Percentiles rank a stretch among this genome's conserved stretches.
These are phyloP conservation scores for Heracleum sosnowskyi DNA, from an alignment of 129 eudicot genomes.

Conservation along the genomic window DNA sequence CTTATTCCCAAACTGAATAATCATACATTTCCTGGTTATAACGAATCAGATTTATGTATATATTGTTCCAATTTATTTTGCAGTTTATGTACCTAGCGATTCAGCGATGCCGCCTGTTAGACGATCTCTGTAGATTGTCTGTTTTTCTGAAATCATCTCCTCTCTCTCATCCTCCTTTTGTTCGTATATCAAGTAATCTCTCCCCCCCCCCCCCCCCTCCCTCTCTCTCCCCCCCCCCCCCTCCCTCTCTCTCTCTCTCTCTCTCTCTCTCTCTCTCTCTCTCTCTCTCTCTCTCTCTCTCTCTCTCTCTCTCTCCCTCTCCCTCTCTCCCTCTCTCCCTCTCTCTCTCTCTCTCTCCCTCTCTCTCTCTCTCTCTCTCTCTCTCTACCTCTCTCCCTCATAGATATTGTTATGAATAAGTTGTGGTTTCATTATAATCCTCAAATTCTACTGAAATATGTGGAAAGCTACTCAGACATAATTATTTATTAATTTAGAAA, in stretches of 20 bases:
- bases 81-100: slow-evolving; percentile 67
- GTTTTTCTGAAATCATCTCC: slow-evolving; percentile 39
- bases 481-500: background rate
- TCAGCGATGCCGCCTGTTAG: slow-evolving; percentile 69
- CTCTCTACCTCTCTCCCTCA: too few species aligned
- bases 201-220: background rate
- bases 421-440: background rate
- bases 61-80: background rate
- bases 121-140: slow-evolving; percentile 67
- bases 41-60: background rate
- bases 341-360: background rate
- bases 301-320: background rate
- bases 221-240: background rate
- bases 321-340: background rate
- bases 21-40: background rate
- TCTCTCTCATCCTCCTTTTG: slow-evolving; percentile 26
- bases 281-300: background rate
- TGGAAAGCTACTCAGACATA: background rate
- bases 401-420: background rate
- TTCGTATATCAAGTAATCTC: slow-evolving; percentile 53
- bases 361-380: background rate
- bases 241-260: background rate
- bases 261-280: background rate
- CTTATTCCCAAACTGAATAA: too few species aligned
- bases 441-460: background rate